phyloP scores from a whole-genome alignment of 2,329 filamentous ascomycete genomes.

The Fusarium setosum region DNA sequence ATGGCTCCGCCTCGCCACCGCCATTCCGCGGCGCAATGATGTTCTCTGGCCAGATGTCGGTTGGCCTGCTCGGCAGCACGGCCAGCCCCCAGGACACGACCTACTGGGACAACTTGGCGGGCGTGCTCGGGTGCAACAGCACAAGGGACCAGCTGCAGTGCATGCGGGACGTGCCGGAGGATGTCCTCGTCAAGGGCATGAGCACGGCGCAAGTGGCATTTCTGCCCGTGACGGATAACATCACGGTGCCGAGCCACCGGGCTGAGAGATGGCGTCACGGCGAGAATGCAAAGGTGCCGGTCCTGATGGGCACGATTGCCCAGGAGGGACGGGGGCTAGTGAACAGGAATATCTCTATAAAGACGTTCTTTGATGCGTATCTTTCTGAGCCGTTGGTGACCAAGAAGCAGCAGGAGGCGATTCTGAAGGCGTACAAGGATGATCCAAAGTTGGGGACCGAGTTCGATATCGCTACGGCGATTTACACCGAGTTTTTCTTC shows the following conservation, averaged over 20 bases:
- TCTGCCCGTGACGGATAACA: constrained; percentile 32
- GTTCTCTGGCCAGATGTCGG: constrained; percentile 45
- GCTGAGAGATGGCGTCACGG: constrained; percentile 36
- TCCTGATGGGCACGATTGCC: constrained; percentile 40
- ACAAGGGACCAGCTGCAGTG: constrained; percentile 27
- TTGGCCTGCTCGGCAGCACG: constrained; percentile 31
- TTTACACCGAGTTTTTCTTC: constrained; percentile 43
- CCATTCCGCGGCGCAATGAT: constrained; percentile 43
- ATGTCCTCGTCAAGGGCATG: constrained; percentile 30
- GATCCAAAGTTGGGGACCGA: constrained; percentile 19
- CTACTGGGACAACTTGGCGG: constrained; percentile 29
- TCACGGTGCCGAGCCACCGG: constrained; percentile 23
- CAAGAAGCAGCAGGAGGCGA: constrained; percentile 7
- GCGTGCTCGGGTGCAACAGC: constrained; percentile 27
- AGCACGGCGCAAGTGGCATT: constrained; percentile 2
- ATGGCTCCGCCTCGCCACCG: constrained; percentile 14
- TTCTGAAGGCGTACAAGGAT: constrained; percentile 32
- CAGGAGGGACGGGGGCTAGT: constrained; percentile 41
- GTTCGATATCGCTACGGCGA: constrained; percentile 41
- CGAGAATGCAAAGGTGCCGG: constrained; percentile 28
- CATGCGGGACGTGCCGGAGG: constrained; percentile 29
- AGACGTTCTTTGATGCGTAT: constrained; percentile 30
- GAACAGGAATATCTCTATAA: constrained; percentile 34
- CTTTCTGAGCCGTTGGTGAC: constrained; percentile 22
- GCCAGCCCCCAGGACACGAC: background rate